Conservation (phyloP, 345 rosid species). For the Geranium brycei region DNA sequence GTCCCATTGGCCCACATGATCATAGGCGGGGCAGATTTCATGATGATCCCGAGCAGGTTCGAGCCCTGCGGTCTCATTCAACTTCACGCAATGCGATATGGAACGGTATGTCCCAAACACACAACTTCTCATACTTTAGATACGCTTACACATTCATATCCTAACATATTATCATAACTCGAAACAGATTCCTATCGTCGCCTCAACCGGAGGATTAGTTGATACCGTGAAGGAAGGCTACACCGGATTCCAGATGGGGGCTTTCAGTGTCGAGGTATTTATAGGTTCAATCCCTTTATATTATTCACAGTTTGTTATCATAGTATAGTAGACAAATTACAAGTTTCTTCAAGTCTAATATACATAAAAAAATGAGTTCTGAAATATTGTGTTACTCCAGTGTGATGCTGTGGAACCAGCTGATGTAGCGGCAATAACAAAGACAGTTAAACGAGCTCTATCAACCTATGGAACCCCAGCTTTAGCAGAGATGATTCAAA, state of each 20-base stretch:
- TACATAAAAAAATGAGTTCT: not conserved
- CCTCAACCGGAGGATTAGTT: conserved; percentile 94
- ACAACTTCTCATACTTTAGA: no score
- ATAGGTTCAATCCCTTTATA: not conserved
- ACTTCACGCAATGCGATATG: conserved; percentile 91
- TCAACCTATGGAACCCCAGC: conserved; percentile 44
- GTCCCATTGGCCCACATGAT: conserved; percentile 79
- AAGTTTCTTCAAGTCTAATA: not conserved
- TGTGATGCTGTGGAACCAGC: conserved; percentile 71
- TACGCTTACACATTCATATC: not conserved
- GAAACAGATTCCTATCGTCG: conserved; percentile 59
- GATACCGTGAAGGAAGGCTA: conserved; percentile 83
- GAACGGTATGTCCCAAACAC: conserved; percentile 41
- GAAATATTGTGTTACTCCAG: conserved; percentile 18
- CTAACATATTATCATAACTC: not conserved
- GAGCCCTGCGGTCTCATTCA: conserved; percentile 99
- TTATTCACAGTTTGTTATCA: not conserved
- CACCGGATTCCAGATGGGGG: conserved; percentile 91
- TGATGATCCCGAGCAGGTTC: conserved; percentile 77
- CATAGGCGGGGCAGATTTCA: conserved; percentile 78
- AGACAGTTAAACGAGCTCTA: conserved; percentile 44
- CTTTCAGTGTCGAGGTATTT: conserved; percentile 60
- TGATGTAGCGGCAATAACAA: conserved; percentile 58
- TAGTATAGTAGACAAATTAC: no score
- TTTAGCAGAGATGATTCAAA: conserved; percentile 61